Evolutionary conservation across 2,329 filamentous ascomycete genomes (phyloP).

Genomic region (Aspergillus hortae): DNA sequence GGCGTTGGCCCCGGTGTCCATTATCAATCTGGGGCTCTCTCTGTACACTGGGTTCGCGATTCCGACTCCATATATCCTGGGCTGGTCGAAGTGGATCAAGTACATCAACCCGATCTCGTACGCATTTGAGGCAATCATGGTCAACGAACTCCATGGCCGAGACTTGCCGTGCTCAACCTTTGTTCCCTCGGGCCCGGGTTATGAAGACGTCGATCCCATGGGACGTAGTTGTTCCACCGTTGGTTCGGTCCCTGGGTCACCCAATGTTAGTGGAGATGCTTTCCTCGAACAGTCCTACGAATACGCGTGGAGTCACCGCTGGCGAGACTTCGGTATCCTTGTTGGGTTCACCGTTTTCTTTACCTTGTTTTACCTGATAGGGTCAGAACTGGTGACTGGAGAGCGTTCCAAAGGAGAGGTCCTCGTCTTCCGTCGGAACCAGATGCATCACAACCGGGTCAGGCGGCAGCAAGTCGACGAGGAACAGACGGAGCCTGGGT

Average conservation of each 20-base stretch:
- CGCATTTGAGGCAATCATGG: conserved; percentile 72
- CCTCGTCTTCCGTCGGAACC: conserved; percentile 63
- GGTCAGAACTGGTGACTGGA: conserved; percentile 44
- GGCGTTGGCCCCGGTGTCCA: conserved; percentile 50
- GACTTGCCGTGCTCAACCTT: conserved; percentile 50
- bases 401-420: conserved; percentile 73
- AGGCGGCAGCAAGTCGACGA: conserved; percentile 5
- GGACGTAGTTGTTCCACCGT: conserved; percentile 54
- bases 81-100: conserved; percentile 76
- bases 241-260: conserved; percentile 54
- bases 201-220: conserved; percentile 26
- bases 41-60: conserved; percentile 47
- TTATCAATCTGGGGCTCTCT: conserved; percentile 35
- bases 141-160: conserved; percentile 72
- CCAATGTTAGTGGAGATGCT: conserved; percentile 54
- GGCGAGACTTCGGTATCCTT: conserved; percentile 67
- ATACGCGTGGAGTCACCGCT: conserved; percentile 58
- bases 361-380: conserved; percentile 53
- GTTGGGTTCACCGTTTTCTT: conserved; percentile 60
- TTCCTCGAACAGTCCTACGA: conserved; percentile 54
- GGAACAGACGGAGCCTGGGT: conserved; percentile 18
- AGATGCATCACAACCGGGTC: conserved; percentile 1
- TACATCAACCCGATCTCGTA: conserved; percentile 75
- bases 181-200: conserved; percentile 41
- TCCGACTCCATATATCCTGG: conserved; percentile 58